Evolutionary conservation across 257 asterid species (phyloP), one percentile per base, ranked within the genome.

Genomic region (Eustoma russellianum): DNA sequence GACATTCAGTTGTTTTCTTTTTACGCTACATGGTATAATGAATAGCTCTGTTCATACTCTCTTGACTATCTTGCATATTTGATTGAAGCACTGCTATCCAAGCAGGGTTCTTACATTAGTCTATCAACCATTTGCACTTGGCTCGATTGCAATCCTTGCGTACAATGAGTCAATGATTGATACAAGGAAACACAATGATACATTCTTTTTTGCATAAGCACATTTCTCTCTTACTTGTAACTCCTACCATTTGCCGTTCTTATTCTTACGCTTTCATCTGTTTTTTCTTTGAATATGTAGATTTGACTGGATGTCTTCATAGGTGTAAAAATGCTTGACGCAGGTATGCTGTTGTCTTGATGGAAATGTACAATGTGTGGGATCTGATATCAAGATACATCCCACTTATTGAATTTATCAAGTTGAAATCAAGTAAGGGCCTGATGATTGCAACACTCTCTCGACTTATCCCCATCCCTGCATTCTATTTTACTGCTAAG

Each of bases 401-500:
- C 46, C 74, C 80, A 1, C 48, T 62, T 2, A 53, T 70, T 0
- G 52, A 63, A 17, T 19, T 51, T 48, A 10, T 70, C 17, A 64
- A 60, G 54, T 13, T 70, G 41, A 55, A 59, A 49, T 74, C 80
- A 0, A 50, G 74, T 18, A 70, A 59, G 54, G 71, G 71, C 35
- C 63, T 74, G 19, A 33, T 70, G 48, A 9, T 56, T 0, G 63
- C 80, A 44, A 55, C 57, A 5, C 1, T 74, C 8, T 51, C 77
- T n/a, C 76, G 77, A 24, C 28, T 74, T 49, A 57, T 74, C 60
- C 64, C 70, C 12, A 56, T 74, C 41, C 80, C 77, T 1, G 67
- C 68, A 38, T 74, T 74, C 57, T 74, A 74, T 19, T 74, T 74
- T 55, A 63, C 71, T 16, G 66, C 80, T 5, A 70, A 70, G 46